Base-by-base conservation (phyloP, 805 yeast species). In the Spathaspora hagerdaliae region DNA sequence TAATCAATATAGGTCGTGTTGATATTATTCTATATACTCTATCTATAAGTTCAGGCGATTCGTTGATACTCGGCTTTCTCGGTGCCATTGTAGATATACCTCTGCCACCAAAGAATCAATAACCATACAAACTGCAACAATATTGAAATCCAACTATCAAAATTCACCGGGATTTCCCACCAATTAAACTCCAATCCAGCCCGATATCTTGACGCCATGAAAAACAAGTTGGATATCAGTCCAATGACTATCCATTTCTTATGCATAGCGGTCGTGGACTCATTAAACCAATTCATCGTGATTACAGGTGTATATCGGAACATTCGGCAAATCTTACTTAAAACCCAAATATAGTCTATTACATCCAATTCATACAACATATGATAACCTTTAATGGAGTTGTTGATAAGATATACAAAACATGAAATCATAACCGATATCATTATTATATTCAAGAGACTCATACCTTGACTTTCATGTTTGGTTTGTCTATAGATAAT, bases 291-390 rank as follows among this genome's bases (percentile, higher is more conserved):
- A 50, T 71, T 73, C 44, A 73, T 49, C 8, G 63, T 52, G 2
- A 72, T 40, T 43, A 76, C 81, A 0, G 82, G 81, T 3, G 65
- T 27, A 36, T 64, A 56, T 42, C 62, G 62, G 24, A 66, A 36
- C 1, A 59, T 32, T 1, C 51, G 50, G 0, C 61, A 27, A 8
- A 58, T 7, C 32, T 62, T 61, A 9, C 64, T 61, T 1, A 61
- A 36, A 0, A 70, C 46, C 79, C 78, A 74, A 3, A 72, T 9
- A 38, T 50, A 65, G 43, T 75, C 75, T 4, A 73, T 48, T 31
- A 69, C 58, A 48, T 78, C 82, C 15, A 77, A 49, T 27, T 57
- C 52, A 42, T 59, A 64, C 1, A 73, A 31, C 7, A 47, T 43
- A 26, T 13, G 44, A 31, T 39, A 34, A 6, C 34, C 35, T 14